Evolutionary conservation across 208 protist genomes (phyloP).

Genomic region (Trypanosoma rangeli): DNA sequence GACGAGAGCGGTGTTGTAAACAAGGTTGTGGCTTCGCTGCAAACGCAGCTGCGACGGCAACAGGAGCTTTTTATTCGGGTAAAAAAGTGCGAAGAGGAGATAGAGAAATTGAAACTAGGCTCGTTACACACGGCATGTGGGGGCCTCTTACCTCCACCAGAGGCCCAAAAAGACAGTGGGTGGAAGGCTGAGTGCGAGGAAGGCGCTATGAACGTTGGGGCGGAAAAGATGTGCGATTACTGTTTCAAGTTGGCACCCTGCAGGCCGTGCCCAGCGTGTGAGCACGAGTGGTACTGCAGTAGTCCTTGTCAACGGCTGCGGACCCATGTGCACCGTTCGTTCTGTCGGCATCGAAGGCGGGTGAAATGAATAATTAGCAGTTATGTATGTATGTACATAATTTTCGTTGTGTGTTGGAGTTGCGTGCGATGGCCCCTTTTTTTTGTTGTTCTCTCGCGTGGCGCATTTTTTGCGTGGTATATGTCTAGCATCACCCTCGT

Average conservation of each 20-base stretch:
- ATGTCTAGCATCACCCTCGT: too few species aligned
- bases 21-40: neutral
- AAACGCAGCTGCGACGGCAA: neutral
- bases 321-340: constrained; percentile 32
- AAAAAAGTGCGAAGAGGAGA: constrained; percentile 9
- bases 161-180: neutral
- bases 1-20: neutral
- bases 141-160: neutral
- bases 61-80: constrained; percentile 10
- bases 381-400: constrained; percentile 9
- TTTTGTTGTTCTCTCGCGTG: too few species aligned
- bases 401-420: neutral
- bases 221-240: constrained; percentile 59
- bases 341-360: constrained; percentile 30
- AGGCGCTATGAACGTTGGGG: neutral
- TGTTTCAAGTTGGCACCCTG: constrained; percentile 48
- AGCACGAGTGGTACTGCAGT: constrained; percentile 79
- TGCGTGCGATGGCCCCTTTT: too few species aligned
- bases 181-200: neutral
- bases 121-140: neutral
- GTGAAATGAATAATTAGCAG: neutral
- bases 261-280: constrained; percentile 47
- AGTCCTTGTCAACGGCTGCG: constrained; percentile 52
- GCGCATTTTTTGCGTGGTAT: too few species aligned
- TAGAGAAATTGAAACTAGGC: constrained; percentile 1